Conservation (phyloP, 1,284 basidiomycete genomes). For the Sanghuangporus baumii region DNA sequence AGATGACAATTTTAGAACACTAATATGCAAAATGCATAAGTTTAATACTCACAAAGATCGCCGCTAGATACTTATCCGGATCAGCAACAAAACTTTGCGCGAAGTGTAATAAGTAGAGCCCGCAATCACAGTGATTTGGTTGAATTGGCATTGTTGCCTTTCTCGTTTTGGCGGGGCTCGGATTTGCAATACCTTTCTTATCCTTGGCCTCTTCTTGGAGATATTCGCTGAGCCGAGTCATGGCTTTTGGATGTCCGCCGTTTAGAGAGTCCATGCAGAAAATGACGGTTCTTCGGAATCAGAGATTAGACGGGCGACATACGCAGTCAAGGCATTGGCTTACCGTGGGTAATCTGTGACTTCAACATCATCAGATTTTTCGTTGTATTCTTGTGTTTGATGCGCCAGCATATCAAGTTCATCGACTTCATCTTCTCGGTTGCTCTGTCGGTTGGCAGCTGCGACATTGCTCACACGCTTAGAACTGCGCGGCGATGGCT, state of each 20-base stretch:
- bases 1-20: slow-evolving; percentile 29
- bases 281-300: slow-evolving; percentile 57
- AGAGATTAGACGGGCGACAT: background rate
- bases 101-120: slow-evolving; percentile 78
- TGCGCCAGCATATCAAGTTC: background rate
- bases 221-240: slow-evolving; percentile 61
- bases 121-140: slow-evolving; percentile 84
- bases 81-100: slow-evolving; percentile 64
- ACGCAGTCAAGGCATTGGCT: background rate
- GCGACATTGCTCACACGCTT: slow-evolving; percentile 1
- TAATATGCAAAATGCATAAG: background rate
- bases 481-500: slow-evolving; percentile 12
- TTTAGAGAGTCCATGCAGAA: slow-evolving; percentile 88
- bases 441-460: background rate
- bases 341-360: background rate
- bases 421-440: slow-evolving; percentile 6
- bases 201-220: slow-evolving; percentile 76
- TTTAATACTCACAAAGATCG: slow-evolving; percentile 12
- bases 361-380: background rate
- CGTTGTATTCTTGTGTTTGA: slow-evolving; percentile 7
- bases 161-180: slow-evolving; percentile 39
- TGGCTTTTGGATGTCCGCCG: slow-evolving; percentile 56
- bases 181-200: slow-evolving; percentile 51
- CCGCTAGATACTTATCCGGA: slow-evolving; percentile 30
- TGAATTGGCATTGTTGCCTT: slow-evolving; percentile 69